A percentile compares a stretch with the other conserved stretches of the same genome.
phyloP scores from a whole-genome alignment of 1,284 basidiomycete genomes.

The Pholiota adiposa region DNA sequence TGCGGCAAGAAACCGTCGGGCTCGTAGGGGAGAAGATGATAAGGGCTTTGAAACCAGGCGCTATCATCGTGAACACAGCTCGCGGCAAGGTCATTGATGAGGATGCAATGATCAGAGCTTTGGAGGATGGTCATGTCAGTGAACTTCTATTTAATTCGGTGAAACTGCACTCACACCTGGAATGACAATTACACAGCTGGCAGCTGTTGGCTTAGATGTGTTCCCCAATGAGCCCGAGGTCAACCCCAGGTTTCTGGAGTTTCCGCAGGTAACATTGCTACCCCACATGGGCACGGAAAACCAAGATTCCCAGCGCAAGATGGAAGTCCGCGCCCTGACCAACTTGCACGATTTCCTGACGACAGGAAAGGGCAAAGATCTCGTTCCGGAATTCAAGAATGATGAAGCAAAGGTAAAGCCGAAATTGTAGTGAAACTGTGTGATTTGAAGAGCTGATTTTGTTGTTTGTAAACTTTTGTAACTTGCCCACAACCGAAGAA shows the following conservation, averaged over 20 bases:
- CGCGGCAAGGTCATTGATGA: conserved; percentile 91
- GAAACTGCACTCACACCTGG: conserved; percentile 6
- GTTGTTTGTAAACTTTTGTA: background rate
- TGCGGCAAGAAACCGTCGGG: conserved; percentile 75
- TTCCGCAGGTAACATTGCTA: conserved; percentile 82
- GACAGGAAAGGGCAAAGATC: conserved; percentile 64
- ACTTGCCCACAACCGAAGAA: conserved; percentile 1
- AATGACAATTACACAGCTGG: conserved; percentile 53
- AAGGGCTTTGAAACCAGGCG: conserved; percentile 77
- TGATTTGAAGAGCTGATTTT: background rate
- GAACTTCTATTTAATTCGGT: background rate
- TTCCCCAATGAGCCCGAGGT: conserved; percentile 89
- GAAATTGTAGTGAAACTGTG: conserved; percentile 27
- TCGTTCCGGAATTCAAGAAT: conserved; percentile 63
- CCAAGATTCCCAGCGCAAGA: conserved; percentile 78
- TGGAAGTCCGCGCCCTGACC: conserved; percentile 79
- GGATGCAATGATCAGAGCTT: conserved; percentile 80
- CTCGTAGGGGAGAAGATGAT: conserved; percentile 83
- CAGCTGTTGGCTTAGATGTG: conserved; percentile 87
- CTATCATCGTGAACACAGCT: conserved; percentile 89
- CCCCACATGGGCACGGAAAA: conserved; percentile 94
- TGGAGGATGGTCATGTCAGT: conserved; percentile 85
- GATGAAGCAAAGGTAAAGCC: conserved; percentile 31
- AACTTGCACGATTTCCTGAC: conserved; percentile 74
- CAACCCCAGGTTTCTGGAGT: conserved; percentile 78